A percentile compares a stretch with the other conserved stretches of the same genome.
Conservation (phyloP, 768 basidiomycete genomes). For the Mycena rosella region DNA sequence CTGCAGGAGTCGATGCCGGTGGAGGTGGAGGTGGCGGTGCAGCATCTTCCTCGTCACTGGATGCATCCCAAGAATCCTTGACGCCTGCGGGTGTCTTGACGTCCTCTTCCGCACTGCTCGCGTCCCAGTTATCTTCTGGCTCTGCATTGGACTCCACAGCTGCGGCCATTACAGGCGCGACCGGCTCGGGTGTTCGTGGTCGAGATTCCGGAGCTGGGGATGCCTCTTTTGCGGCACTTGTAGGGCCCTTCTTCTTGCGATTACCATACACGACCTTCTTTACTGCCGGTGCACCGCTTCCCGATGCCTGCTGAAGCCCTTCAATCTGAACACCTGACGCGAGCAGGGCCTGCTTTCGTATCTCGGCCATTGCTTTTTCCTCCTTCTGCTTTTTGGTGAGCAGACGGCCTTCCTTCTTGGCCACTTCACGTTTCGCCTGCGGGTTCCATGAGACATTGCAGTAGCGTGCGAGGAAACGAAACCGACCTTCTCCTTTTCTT, state of each 20-base stretch:
- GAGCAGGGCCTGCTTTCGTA: conserved; percentile 90
- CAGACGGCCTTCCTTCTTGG: conserved; percentile 93
- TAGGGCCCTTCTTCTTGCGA: conserved; percentile 81
- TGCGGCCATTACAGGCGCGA: conserved; percentile 45
- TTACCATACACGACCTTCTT: conserved; percentile 89
- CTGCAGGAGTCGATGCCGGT: conserved; percentile 40
- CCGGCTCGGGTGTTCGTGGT: conserved; percentile 62
- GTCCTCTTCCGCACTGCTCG: conserved; percentile 64
- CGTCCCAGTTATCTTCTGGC: conserved; percentile 78
- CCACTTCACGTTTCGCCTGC: conserved; percentile 90
- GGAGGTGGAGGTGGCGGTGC: conserved; percentile 35
- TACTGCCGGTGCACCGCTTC: conserved; percentile 55
- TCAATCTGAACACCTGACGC: conserved; percentile 92
- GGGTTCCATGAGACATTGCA: conserved; percentile 12
- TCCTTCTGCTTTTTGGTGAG: conserved; percentile 99
- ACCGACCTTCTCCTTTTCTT: conserved; percentile 89
- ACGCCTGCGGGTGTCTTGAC: conserved; percentile 39
- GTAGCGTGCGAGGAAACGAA: conserved; percentile 13
- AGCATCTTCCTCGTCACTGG: conserved; percentile 59
- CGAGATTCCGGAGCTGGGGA: conserved; percentile 69
- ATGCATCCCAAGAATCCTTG: conserved; percentile 65
- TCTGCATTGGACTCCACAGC: conserved; percentile 46
- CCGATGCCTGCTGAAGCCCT: conserved; percentile 77
- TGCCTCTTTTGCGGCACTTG: conserved; percentile 56
- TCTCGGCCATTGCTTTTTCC: conserved; percentile 90